Conservation (phyloP, 2,329 filamentous ascomycete species). For the Ploettnerulaceae sp. region DNA sequence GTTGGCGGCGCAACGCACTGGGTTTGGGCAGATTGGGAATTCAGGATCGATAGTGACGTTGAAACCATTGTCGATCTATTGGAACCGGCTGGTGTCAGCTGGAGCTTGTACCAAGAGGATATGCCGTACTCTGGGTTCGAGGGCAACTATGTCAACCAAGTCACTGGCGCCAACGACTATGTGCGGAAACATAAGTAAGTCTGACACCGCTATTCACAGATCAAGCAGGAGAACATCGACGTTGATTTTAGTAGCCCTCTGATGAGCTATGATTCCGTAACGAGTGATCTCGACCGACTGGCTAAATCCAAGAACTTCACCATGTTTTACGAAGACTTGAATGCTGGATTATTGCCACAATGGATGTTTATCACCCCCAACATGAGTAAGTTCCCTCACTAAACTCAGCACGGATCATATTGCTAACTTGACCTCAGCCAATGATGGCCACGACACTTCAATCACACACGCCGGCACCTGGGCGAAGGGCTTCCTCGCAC, state of each 20-base stretch:
- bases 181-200: conserved; percentile 72
- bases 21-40: conserved; percentile 61
- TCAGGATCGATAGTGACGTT: conserved; percentile 53
- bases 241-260: conserved; percentile 35
- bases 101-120: conserved; percentile 71
- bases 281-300: conserved; percentile 52
- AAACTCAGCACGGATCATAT: no score
- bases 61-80: conserved; percentile 47
- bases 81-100: conserved; percentile 43
- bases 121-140: conserved; percentile 70
- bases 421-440: no score
- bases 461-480: conserved; percentile 64
- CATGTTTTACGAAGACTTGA: conserved; percentile 62
- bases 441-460: conserved; percentile 68
- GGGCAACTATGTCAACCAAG: conserved; percentile 58
- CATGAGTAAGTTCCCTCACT: conserved; percentile 46
- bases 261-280: conserved; percentile 60
- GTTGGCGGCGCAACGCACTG: conserved; percentile 66
- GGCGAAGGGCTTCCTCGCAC: conserved; percentile 64
- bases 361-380: conserved; percentile 69
- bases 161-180: conserved; percentile 65
- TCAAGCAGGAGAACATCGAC: background rate
- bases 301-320: conserved; percentile 70
- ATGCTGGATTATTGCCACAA: conserved; percentile 61
- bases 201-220: background rate